Percentiles rank a stretch among this genome's conserved stretches.
phyloP scores from a whole-genome alignment of 2,329 filamentous ascomycete genomes.

The Verticillium alfalfae region DNA sequence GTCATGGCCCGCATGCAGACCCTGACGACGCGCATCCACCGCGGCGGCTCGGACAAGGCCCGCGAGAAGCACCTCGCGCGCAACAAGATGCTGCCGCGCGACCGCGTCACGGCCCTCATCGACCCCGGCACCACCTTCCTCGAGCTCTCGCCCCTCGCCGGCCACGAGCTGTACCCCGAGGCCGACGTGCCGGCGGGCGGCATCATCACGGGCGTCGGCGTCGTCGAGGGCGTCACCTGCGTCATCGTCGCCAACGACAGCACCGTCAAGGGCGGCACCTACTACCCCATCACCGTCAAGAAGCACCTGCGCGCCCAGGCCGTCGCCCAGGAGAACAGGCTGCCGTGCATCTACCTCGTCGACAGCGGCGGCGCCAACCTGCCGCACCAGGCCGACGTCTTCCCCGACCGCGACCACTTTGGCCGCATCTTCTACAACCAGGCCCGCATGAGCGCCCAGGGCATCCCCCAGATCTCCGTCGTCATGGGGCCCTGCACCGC shows the following conservation, averaged over 20 bases:
- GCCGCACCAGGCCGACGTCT: conserved; percentile 91
- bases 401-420: conserved; percentile 92
- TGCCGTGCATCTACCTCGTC: conserved; percentile 87
- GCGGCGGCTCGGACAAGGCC: conserved; percentile 76
- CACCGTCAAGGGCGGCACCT: conserved; percentile 95
- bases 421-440: conserved; percentile 98
- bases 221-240: conserved; percentile 84
- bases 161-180: conserved; percentile 76
- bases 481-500: conserved; percentile 98
- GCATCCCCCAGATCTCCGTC: conserved; percentile 88
- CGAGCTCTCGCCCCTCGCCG: conserved; percentile 89
- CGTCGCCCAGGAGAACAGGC: conserved; percentile 80
- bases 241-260: conserved; percentile 95
- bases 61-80: conserved; percentile 80
- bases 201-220: conserved; percentile 88
- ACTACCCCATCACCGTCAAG: conserved; percentile 95
- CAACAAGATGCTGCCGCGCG: conserved; percentile 91
- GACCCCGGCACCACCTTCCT: conserved; percentile 88
- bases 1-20: conserved; percentile 63
- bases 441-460: conserved; percentile 81
- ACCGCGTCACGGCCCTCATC: conserved; percentile 79
- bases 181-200: conserved; percentile 86
- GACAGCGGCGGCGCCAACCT: conserved; percentile 95
- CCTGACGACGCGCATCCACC: conserved; percentile 66
- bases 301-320: conserved; percentile 92